A percentile compares a stretch with the other conserved stretches of the same genome.
Evolutionary conservation across 768 basidiomycete species (phyloP).

Genomic region (Dendrothele bispora): DNA sequence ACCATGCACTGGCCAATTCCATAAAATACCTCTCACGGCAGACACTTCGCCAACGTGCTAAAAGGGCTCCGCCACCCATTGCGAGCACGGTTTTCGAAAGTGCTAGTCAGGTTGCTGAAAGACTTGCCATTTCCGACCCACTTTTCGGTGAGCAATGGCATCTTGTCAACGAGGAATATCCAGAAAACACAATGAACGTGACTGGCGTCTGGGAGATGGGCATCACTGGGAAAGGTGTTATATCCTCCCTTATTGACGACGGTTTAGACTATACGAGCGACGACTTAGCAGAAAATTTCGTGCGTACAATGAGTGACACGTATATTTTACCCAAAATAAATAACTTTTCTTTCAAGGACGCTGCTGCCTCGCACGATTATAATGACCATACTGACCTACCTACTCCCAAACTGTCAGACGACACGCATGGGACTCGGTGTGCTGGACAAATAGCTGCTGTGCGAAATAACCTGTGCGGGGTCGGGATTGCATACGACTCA

Average conservation of each 20-base stretch:
- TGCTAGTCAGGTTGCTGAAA: constrained; percentile 50
- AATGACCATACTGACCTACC: constrained; percentile 91
- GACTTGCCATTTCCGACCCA: constrained; percentile 77
- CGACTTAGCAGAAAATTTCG: constrained; percentile 91
- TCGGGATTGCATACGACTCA: constrained; percentile 90
- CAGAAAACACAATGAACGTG: constrained; percentile 90
- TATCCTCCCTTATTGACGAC: constrained; percentile 91
- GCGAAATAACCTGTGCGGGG: constrained; percentile 90
- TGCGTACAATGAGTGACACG: constrained; percentile 39
- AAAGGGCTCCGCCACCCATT: constrained; percentile 71
- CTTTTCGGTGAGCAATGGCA: constrained; percentile 93
- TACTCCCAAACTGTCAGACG: constrained; percentile 83
- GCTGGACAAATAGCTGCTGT: constrained; percentile 95
- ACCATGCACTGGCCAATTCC: constrained; percentile 49
- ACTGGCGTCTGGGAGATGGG: constrained; percentile 90
- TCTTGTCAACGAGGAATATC: constrained; percentile 81
- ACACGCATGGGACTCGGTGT: constrained; percentile 97
- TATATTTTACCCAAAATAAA: not conserved
- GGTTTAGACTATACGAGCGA: constrained; percentile 88
- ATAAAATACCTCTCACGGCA: constrained; percentile 65
- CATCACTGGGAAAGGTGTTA: constrained; percentile 82
- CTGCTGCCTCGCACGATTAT: constrained; percentile 90
- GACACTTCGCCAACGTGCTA: constrained; percentile 60
- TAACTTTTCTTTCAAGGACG: constrained; percentile 51
- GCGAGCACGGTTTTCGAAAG: constrained; percentile 34